Base-by-base conservation (phyloP, 495 filamentous ascomycete species). In the Xanthoparmelia taractica region DNA sequence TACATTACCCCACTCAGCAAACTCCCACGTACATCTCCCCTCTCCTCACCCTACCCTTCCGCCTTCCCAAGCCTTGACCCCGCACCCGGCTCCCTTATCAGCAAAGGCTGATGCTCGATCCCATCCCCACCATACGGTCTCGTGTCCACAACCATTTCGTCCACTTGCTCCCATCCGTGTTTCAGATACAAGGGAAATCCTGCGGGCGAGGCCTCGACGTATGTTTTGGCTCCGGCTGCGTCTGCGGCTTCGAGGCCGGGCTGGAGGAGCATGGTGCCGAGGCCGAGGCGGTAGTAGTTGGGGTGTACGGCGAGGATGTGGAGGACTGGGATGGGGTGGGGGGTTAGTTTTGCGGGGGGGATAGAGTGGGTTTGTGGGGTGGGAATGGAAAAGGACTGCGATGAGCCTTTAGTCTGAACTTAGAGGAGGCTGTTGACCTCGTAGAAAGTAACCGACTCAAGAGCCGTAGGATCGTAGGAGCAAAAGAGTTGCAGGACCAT, bases 121-220 rank as follows among this genome's bases (percentile, higher is more conserved):
- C n/a, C n/a, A n/a, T n/a, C n/a, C n/a, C n/a, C n/a, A n/a, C n/a
- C n/a, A n/a, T n/a, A n/a, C n/a, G n/a, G n/a, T n/a, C n/a, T n/a
- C n/a, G n/a, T n/a, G n/a, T 78, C 74, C 33, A 79, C 54, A 6
- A 47, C 48, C 11, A 77, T 45, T 31, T 72, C 72, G 45, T 80
- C 78, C 11, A 79, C 62, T 12, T 70, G 65, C 61, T 74, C 67
- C 72, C 81, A 86, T 12, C 85, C 84, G 63, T 76, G 66, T 64
- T 76, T 78, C 58, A 76, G 60, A 73, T 87, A 87, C n/a, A 87
- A 25, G 15, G 73, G 71, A 37, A 73, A 71, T 11, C 84, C 83
- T 15, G 72, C 74, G 7, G 74, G 77, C 36, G 81, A 82, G 0
- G 80, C 79, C 60, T 85, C 83, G 4, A 87, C 66, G 70, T 80